Evolutionary conservation across 1,284 basidiomycete species (phyloP), one percentile per base, ranked within the genome.

Genomic region (Fomitiporia mediterranea): DNA sequence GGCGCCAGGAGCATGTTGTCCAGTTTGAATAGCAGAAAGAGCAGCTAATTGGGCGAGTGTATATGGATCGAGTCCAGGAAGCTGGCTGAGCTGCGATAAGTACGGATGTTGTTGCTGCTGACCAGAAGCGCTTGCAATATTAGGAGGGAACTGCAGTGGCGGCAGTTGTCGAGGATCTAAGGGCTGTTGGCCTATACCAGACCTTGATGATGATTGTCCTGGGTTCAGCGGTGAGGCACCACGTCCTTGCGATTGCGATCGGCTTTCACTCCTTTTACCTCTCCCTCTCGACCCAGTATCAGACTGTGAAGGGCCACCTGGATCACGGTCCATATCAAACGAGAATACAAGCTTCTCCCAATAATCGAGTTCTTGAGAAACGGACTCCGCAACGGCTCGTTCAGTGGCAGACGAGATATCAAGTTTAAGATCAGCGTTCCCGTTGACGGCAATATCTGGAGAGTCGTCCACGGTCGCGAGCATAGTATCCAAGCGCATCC

Each of bases 281-380:
- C 34, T 55, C 25, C n/a, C 15, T 21, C 25, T 23, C 39, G 42
- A 27, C 17, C n/a, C 52, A 19, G 40, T 17, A 44, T 44, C 34
- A 5, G 39, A 23, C 35, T 37, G 43, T 38, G 47, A 34, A 15
- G 25, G 40, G 19, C 37, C n/a, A 4, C 44, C 44, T 6, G 39
- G 30, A 7, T 56, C 53, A 17, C 58, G 58, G 4, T 60, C 58
- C 58, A 60, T 60, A 23, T 59, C 57, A 43, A 60, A 60, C 15
- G 58, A 60, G 34, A 60, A 60, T 6, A 60, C 58, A 30, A 60
- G 39, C 13, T 51, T 52, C 51, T 60, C 58, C 58, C 58, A 60
- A 23, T 53, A 53, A 39, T 49, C 50, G 21, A 60, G 58, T 28
- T 60, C 58, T 34, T 53, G 49, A 6, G 43, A 23, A 27, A 59